Conservation (phyloP, 2,329 filamentous ascomycete genomes). For the Penicillium sp. region DNA sequence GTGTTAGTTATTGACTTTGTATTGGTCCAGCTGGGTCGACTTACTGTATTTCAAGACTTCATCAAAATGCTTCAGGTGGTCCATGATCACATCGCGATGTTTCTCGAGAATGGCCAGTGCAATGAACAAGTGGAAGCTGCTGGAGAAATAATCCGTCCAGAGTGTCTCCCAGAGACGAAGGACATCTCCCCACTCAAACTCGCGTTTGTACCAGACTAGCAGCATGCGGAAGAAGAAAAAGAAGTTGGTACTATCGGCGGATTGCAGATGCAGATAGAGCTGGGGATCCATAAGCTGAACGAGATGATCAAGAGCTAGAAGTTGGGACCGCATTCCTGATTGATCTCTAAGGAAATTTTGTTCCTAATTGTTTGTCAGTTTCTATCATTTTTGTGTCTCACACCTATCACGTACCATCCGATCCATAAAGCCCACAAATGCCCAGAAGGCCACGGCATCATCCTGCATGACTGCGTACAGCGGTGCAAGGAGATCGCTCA, state of each 20-base stretch:
- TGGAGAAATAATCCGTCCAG: conserved; percentile 89
- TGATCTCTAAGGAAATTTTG: conserved; percentile 95
- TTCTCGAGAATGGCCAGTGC: conserved; percentile 93
- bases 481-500: conserved; percentile 94
- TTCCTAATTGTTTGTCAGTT: conserved; percentile 52
- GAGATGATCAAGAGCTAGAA: conserved; percentile 87
- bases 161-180: conserved; percentile 86
- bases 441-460: conserved; percentile 96
- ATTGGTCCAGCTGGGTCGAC: conserved; percentile 33
- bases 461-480: conserved; percentile 98
- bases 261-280: conserved; percentile 85
- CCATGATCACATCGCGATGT: conserved; percentile 94
- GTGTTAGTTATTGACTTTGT: conserved; percentile 1
- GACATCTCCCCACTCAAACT: conserved; percentile 87
- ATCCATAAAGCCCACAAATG: conserved; percentile 92
- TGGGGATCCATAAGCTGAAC: conserved; percentile 96
- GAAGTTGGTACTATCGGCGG: conserved; percentile 94
- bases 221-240: conserved; percentile 99
- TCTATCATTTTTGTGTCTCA: neutral
- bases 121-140: conserved; percentile 92
- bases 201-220: conserved; percentile 97
- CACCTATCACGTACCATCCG: conserved; percentile 65
- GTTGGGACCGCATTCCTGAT: conserved; percentile 90
- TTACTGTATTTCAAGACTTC: conserved; percentile 94
- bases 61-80: conserved; percentile 89